A percentile compares a stretch with the other conserved stretches of the same genome.
Conservation (phyloP, 2,329 filamentous ascomycete species). For the Hansfordia pulvinata region DNA sequence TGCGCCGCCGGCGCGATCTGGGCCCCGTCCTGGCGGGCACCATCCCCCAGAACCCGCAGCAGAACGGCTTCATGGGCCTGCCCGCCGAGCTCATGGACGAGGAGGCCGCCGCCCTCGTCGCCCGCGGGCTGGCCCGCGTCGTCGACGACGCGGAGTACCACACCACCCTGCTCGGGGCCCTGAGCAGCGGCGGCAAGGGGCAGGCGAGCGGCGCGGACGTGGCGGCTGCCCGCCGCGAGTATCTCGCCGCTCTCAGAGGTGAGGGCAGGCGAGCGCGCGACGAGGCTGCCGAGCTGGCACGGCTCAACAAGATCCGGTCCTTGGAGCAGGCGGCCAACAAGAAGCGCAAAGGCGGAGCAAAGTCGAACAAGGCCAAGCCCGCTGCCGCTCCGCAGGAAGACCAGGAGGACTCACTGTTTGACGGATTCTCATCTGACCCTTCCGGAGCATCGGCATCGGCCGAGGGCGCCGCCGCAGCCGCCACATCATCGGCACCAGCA, state of each 20-base stretch:
- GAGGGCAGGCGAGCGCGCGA: slow-evolving; percentile 25
- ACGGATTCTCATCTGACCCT: too few species aligned
- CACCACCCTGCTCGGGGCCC: slow-evolving; percentile 42
- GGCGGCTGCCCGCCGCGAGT: slow-evolving; percentile 46
- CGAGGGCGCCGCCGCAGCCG: slow-evolving; percentile 1
- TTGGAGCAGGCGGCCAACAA: too few species aligned
- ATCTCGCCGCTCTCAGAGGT: slow-evolving; percentile 42
- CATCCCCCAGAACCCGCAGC: slow-evolving; percentile 82
- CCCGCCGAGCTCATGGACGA: slow-evolving; percentile 85
- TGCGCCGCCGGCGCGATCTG: slow-evolving; percentile 71
- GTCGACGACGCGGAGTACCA: slow-evolving; percentile 70
- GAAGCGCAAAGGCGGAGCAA: too few species aligned
- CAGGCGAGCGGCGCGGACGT: too few species aligned
- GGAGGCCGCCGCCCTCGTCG: slow-evolving; percentile 71
- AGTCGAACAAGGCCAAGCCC: too few species aligned
- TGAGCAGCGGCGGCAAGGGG: too few species aligned
- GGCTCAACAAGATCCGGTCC: too few species aligned
- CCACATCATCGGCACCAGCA: slow-evolving; percentile 3
- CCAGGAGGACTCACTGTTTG: too few species aligned
- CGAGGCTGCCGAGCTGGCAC: too few species aligned
- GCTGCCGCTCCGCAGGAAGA: too few species aligned
- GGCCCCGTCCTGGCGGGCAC: slow-evolving; percentile 79
- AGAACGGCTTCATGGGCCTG: slow-evolving; percentile 85
- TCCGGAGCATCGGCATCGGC: neutral
- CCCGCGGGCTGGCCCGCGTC: slow-evolving; percentile 62